Base-by-base conservation (phyloP, 2,329 filamentous ascomycete species). In the Chrysosporium keratinophilum region DNA sequence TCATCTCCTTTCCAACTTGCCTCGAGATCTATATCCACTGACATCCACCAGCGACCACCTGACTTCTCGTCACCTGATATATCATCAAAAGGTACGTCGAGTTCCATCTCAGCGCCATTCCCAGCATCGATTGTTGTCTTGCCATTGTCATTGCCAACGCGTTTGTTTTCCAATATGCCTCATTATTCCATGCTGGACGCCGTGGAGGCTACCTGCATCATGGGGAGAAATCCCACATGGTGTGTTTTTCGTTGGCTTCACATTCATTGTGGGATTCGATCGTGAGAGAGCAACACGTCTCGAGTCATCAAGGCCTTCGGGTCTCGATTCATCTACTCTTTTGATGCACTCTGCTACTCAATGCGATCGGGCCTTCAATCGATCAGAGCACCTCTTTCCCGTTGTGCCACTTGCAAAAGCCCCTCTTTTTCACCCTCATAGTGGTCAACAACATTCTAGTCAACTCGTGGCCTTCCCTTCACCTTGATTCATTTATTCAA, bases 61-160 rank as follows among this genome's bases (percentile, higher is more conserved):
- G 57, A 56, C 56, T 54, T 60, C 52, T 59, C 54, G 57, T 55
- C 54, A 56, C 59, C 56, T 59, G 57, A 59, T 59, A 57, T 40
- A 56, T 52, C 54, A 57, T 57, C 57, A 57, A 54, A 45, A 55
- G 49, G 54, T 50, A 54, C 35, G 54, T 45, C 39, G 41, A 31
- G 15, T 52, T 56, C 49, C 47, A 52, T 53, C 57, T 37, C 51
- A 41, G n/a, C 44, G 9, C 39, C 47, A 34, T 40, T 44, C 23
- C 20, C 39, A n/a, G 43, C 35, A 42, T 49, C 28, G 9, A 10
- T 54, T 20, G 17, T 15, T 31, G n/a, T 28, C 31, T 35, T 31
- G 5, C 33, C 15, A 37, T 39, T 31, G 31, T 37, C 19, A 11
- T 45, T 17, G 20, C 14, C 33, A 35, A 15, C 20, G 42, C 17